Conservation (phyloP, 2,329 filamentous ascomycete genomes). For the Alternaria panax region DNA sequence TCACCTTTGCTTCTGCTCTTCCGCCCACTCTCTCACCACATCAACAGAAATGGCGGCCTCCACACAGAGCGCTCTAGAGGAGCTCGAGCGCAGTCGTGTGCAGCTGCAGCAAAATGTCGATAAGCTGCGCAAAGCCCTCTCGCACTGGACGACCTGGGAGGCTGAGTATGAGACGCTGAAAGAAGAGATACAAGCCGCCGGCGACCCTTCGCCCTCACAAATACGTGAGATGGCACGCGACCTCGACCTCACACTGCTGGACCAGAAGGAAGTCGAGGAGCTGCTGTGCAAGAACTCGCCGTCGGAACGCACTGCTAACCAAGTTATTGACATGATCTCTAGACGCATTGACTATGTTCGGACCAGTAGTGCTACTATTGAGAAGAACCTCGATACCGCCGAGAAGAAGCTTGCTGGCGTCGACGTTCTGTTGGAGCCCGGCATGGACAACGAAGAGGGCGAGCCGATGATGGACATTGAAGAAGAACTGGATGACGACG, state of each 20-base stretch:
- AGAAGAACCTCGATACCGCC: constrained; percentile 73
- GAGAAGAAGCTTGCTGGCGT: constrained; percentile 72
- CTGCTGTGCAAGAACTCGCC: constrained; percentile 58
- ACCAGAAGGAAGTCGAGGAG: constrained; percentile 64
- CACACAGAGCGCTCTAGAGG: constrained; percentile 62
- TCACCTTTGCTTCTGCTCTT: background rate
- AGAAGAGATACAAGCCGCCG: constrained; percentile 71
- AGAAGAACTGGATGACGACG: constrained; percentile 90
- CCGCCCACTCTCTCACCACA: constrained; percentile 5
- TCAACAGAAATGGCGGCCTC: constrained; percentile 34
- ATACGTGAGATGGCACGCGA: constrained; percentile 60
- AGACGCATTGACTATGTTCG: constrained; percentile 89
- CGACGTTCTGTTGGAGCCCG: constrained; percentile 65
- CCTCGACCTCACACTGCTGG: constrained; percentile 71
- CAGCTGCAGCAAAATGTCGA: constrained; percentile 78
- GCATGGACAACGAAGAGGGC: constrained; percentile 70
- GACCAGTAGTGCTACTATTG: constrained; percentile 77
- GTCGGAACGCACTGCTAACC: constrained; percentile 61
- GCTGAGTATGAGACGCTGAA: constrained; percentile 89
- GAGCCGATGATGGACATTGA: constrained; percentile 88
- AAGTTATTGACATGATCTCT: constrained; percentile 72
- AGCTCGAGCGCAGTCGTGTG: constrained; percentile 77
- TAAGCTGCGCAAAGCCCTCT: constrained; percentile 76
- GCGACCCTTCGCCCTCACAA: constrained; percentile 33
- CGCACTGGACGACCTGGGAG: constrained; percentile 90